phyloP scores from a whole-genome alignment of 768 basidiomycete genomes.

The Leccinum barrowsii region DNA sequence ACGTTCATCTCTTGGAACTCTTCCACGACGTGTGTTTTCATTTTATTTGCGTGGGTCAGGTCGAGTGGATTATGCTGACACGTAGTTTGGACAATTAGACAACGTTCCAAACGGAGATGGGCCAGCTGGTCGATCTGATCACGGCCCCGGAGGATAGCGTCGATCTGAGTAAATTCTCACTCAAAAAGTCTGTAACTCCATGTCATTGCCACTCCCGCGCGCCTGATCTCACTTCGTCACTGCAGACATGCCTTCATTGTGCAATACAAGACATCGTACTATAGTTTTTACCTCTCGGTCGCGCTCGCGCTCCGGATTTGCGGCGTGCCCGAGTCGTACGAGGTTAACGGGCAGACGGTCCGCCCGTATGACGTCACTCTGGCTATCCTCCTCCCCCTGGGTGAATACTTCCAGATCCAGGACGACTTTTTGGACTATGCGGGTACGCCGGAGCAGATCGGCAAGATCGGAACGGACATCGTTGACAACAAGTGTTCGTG shows the following conservation, averaged over 20 bases:
- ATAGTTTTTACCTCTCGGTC: constrained; percentile 98
- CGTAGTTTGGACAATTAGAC: constrained; percentile 28
- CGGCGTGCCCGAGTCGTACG: constrained; percentile 53
- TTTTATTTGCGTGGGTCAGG: neutral
- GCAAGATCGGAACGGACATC: constrained; percentile 98
- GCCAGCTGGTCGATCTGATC: constrained; percentile 93
- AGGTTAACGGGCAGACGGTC: constrained; percentile 36
- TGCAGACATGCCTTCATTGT: constrained; percentile 86
- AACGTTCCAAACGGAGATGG: constrained; percentile 91
- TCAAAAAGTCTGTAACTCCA: constrained; percentile 50
- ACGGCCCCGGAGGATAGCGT: constrained; percentile 90
- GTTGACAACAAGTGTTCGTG: constrained; percentile 99
- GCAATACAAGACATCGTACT: constrained; percentile 95
- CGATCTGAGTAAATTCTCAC: constrained; percentile 83
- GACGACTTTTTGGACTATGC: constrained; percentile 96
- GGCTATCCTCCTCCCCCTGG: constrained; percentile 84
- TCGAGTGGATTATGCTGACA: neutral
- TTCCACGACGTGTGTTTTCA: constrained; percentile 72
- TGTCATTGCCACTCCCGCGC: neutral
- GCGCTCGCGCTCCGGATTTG: constrained; percentile 88
- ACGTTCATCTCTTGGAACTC: constrained; percentile 85
- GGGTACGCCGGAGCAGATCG: constrained; percentile 85
- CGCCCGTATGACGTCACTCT: constrained; percentile 71
- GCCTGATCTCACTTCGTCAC: neutral
- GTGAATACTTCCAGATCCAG: constrained; percentile 98